A percentile compares a stretch with the other conserved stretches of the same genome.
phyloP scores from a whole-genome alignment of 306 rosid species.

The Casuarina equisetifolia region DNA sequence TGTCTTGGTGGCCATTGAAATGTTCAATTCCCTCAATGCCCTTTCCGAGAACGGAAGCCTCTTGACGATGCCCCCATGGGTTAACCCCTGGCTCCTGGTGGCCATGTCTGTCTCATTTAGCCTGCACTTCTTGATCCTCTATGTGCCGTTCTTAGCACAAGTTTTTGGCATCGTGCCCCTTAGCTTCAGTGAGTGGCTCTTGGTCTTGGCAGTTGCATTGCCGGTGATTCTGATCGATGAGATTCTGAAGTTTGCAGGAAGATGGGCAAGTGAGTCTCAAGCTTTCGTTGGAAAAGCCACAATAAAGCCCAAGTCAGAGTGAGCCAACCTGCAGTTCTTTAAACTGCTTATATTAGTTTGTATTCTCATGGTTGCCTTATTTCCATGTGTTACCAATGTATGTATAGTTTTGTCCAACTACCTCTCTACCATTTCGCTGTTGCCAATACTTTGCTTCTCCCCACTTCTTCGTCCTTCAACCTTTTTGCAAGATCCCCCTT shows the following conservation, averaged over 20 bases:
- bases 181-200: conserved; percentile 57
- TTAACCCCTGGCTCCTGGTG: conserved; percentile 91
- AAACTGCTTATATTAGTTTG: background rate
- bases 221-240: conserved; percentile 62
- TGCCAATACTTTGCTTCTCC: too few species aligned
- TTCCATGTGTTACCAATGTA: conserved; percentile 14
- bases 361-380: background rate
- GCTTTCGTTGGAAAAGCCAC: conserved; percentile 34
- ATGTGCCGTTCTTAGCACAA: conserved; percentile 84
- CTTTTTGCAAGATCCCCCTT: too few species aligned
- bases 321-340: conserved; percentile 26
- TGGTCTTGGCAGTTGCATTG: conserved; percentile 53
- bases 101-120: conserved; percentile 93
- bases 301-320: conserved; percentile 65
- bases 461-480: conserved; percentile 26
- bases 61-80: conserved; percentile 95
- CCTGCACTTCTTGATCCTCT: conserved; percentile 80
- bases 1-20: conserved; percentile 91
- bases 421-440: background rate
- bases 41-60: conserved; percentile 90
- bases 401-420: conserved; percentile 29
- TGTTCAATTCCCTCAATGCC: conserved; percentile 94
- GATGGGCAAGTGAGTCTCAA: conserved; percentile 42
- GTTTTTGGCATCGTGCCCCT: conserved; percentile 86
- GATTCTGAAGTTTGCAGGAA: conserved; percentile 56